phyloP scores from a whole-genome alignment of 352 stramenopile species.

The Pythium sp. region DNA sequence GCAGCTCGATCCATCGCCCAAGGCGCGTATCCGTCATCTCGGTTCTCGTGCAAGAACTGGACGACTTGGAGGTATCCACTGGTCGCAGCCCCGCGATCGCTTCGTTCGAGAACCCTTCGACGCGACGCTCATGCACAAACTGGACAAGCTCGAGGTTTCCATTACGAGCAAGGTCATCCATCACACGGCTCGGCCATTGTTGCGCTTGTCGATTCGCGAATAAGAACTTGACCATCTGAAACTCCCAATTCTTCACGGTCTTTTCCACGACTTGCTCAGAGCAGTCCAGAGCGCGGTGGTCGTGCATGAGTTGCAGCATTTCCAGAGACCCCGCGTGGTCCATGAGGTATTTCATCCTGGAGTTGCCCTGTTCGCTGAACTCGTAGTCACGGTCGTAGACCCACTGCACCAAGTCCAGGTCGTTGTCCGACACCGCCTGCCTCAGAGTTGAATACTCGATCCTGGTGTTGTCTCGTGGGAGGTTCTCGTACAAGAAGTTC shows the following conservation, averaged over 20 bases:
- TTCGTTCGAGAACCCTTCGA: background rate
- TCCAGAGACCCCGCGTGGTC: too few relatives aligned
- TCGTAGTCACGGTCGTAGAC: slow-evolving; percentile 1
- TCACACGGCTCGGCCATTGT: background rate
- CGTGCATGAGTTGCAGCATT: too few relatives aligned
- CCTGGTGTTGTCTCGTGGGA: background rate
- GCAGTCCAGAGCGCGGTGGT: too few relatives aligned
- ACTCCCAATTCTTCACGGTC: background rate
- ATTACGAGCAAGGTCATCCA: background rate
- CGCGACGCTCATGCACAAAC: background rate
- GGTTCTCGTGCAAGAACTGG: background rate
- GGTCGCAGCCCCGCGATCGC: background rate
- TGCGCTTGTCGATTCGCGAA: background rate
- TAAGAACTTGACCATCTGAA: slow-evolving; percentile 2
- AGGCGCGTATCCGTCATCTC: too few relatives aligned
- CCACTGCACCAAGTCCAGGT: slow-evolving; percentile 5
- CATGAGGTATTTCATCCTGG: too few relatives aligned
- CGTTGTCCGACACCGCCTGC: background rate
- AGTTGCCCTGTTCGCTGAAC: background rate
- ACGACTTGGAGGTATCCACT: background rate
- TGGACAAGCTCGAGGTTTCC: background rate
- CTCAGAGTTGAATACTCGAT: background rate
- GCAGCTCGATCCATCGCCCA: too few relatives aligned
- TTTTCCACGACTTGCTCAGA: background rate
- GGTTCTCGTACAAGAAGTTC: background rate